Conservation (phyloP, 2,329 filamentous ascomycete genomes). For the Penicillium sclerotigenum region DNA sequence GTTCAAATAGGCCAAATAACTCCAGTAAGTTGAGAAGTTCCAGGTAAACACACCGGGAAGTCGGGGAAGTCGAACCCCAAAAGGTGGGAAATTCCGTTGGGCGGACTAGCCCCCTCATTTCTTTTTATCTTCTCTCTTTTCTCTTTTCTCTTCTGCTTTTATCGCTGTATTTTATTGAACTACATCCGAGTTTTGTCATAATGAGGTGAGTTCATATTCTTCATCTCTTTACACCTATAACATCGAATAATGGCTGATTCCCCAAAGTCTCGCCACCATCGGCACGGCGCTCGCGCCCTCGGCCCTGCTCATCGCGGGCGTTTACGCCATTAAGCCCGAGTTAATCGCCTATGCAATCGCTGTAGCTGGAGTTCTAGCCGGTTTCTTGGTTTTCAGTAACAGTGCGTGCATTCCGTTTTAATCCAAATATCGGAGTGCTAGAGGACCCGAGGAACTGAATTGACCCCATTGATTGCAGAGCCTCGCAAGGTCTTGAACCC, state of each 20-base stretch:
- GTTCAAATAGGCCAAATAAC: not conserved
- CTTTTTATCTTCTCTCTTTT: constrained; percentile 4
- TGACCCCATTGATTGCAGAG: constrained; percentile 48
- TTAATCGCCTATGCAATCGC: constrained; percentile 69
- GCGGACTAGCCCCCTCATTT: constrained; percentile 8
- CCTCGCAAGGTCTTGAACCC: constrained; percentile 82
- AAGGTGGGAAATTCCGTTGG: constrained; percentile 22
- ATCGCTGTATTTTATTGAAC: not conserved
- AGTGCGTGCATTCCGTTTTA: constrained; percentile 54
- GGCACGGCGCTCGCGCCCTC: constrained; percentile 81
- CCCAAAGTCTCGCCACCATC: constrained; percentile 51
- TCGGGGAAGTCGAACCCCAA: constrained; percentile 17
- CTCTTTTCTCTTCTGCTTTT: constrained; percentile 6
- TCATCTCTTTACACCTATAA: not conserved
- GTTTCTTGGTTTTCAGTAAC: constrained; percentile 67
- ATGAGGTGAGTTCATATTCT: constrained; percentile 30
- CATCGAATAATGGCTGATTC: constrained; percentile 13
- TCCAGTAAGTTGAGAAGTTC: not conserved
- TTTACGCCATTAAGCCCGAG: constrained; percentile 73
- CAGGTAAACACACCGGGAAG: not conserved
- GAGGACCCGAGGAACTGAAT: constrained; percentile 1
- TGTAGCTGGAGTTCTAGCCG: constrained; percentile 63
- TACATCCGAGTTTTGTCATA: constrained; percentile 4
- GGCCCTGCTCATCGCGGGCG: constrained; percentile 72
- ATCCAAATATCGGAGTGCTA: not conserved